These are phyloP conservation scores for Drechmeria coniospora DNA, from an alignment of 2,329 filamentous ascomycete species.

Conservation along the genomic window DNA sequence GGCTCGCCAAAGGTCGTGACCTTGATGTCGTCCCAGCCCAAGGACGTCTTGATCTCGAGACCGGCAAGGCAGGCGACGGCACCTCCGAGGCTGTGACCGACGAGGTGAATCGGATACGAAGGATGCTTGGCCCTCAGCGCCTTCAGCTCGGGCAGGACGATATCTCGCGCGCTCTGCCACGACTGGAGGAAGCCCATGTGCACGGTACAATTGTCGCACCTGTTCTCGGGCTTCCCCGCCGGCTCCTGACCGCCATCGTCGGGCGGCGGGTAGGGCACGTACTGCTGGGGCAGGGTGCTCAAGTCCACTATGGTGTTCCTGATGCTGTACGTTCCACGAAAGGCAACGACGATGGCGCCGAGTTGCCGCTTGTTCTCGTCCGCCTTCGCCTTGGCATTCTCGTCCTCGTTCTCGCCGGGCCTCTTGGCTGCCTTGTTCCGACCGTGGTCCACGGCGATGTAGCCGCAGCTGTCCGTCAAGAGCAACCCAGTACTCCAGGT, in stretches of 20 bases:
- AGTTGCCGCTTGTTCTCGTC: constrained; percentile 6
- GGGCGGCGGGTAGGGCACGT: constrained; percentile 66
- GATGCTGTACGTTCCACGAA: constrained; percentile 88
- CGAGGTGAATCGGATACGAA: constrained; percentile 57
- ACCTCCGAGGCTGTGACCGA: constrained; percentile 86
- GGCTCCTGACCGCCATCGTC: constrained; percentile 22
- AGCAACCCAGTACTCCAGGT: constrained; percentile 86
- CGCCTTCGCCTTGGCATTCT: constrained; percentile 7
- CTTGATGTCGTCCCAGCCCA: constrained; percentile 57
- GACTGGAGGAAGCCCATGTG: constrained; percentile 80
- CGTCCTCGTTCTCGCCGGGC: background rate
- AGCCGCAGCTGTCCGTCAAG: constrained; percentile 83
- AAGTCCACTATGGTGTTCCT: constrained; percentile 84
- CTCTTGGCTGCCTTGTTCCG: constrained; percentile 8
- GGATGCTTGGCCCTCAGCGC: constrained; percentile 46
- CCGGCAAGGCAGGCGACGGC: constrained; percentile 80
- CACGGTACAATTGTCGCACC: constrained; percentile 78
- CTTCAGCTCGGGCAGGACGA: constrained; percentile 53
- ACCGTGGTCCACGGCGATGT: constrained; percentile 81
- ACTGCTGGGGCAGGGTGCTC: constrained; percentile 76
- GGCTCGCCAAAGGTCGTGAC: constrained; percentile 94
- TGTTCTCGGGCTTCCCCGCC: constrained; percentile 25
- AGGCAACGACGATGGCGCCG: constrained; percentile 60
- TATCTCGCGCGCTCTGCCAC: constrained; percentile 59
- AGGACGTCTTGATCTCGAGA: constrained; percentile 56